phyloP scores from a whole-genome alignment of 768 basidiomycete genomes.

The Lactarius evosmus region DNA sequence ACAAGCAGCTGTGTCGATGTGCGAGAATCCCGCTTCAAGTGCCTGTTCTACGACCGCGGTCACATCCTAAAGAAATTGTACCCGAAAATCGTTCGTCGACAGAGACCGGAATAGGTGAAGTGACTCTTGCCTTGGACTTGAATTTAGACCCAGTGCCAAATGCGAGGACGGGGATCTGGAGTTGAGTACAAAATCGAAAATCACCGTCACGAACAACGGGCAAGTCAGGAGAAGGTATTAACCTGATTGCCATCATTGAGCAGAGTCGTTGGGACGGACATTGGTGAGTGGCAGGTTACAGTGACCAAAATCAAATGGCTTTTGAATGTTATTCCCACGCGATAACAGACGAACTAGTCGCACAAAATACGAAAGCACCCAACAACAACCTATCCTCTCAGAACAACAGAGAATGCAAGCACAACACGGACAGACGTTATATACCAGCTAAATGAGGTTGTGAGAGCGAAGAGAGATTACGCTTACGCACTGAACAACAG shows the following conservation, averaged over 20 bases:
- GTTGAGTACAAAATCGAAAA: background rate
- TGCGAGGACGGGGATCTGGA: constrained; percentile 59
- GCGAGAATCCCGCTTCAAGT: constrained; percentile 56
- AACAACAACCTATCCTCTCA: background rate
- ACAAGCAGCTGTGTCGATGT: constrained; percentile 64
- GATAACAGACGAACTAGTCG: background rate
- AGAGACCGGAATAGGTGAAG: background rate
- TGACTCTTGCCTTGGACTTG: constrained; percentile 31
- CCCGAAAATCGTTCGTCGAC: background rate
- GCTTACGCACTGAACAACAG: background rate
- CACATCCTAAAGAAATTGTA: constrained; percentile 42
- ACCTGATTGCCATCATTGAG: constrained; percentile 42
- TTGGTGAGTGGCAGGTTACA: background rate
- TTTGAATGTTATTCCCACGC: background rate
- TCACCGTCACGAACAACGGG: background rate
- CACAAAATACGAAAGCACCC: background rate
- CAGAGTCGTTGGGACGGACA: constrained; percentile 36
- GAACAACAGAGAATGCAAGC: background rate
- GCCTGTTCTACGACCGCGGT: constrained; percentile 55
- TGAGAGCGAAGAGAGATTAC: background rate
- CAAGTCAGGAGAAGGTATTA: background rate
- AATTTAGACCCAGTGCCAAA: constrained; percentile 56
- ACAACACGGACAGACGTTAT: background rate
- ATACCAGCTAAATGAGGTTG: constrained; percentile 15
- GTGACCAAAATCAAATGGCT: constrained; percentile 11